A percentile compares a stretch with the other conserved stretches of the same genome.
These are phyloP conservation scores for Tolypocladium cylindrosporum DNA, from an alignment of 2,329 filamentous ascomycete species.

Conservation along the genomic window DNA sequence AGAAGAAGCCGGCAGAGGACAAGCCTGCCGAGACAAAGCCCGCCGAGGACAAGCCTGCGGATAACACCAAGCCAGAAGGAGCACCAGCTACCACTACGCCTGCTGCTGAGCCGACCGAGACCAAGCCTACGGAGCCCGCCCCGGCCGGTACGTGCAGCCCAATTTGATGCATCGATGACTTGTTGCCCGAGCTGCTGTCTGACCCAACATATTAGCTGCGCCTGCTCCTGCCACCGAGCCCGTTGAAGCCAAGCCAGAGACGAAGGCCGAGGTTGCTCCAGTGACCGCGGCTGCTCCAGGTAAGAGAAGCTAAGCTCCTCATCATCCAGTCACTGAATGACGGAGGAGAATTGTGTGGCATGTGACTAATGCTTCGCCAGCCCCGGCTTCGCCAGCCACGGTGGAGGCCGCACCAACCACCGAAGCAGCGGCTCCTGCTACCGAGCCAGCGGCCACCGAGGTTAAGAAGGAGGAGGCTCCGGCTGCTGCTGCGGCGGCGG, in stretches of 20 bases:
- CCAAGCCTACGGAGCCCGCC: slow-evolving; percentile 20
- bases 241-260: slow-evolving; percentile 16
- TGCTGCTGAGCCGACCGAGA: slow-evolving; percentile 23
- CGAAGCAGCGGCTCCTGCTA: slow-evolving; percentile 12
- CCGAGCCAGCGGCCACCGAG: slow-evolving; percentile 16
- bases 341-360: neutral
- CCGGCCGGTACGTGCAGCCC: slow-evolving; percentile 17
- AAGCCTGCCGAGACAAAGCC: slow-evolving; percentile 12
- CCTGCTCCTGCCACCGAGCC: slow-evolving; percentile 14
- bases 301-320: slow-evolving; percentile 6
- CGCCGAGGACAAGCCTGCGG: slow-evolving; percentile 15
- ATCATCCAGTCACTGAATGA: neutral
- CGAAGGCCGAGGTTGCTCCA: slow-evolving; percentile 13
- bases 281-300: slow-evolving; percentile 14
- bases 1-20: slow-evolving; percentile 18
- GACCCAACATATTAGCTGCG: slow-evolving; percentile 9
- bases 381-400: slow-evolving; percentile 14
- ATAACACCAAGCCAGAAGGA: slow-evolving; percentile 12
- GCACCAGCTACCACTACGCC: slow-evolving; percentile 15
- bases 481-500: slow-evolving; percentile 11
- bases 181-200: neutral
- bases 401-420: slow-evolving; percentile 15
- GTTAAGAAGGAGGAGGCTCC: slow-evolving; percentile 16
- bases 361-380: slow-evolving; percentile 4
- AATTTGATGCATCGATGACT: neutral